These are phyloP conservation scores for Wickerhamomyces sp. DNA, from an alignment of 1,139 yeast species.

Conservation along the genomic window DNA sequence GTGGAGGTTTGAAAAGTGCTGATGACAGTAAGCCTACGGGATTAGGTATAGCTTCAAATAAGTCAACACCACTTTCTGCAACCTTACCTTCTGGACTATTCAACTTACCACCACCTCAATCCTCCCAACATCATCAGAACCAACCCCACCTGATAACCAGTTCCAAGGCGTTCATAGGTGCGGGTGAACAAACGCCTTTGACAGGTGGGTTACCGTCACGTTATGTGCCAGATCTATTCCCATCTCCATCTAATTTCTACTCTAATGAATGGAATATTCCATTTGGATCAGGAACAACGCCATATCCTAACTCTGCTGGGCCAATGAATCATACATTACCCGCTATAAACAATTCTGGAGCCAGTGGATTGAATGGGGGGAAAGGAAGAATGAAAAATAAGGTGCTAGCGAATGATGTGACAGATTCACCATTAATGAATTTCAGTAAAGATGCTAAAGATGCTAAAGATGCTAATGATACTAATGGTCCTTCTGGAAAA, in stretches of 20 bases:
- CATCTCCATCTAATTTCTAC: slow-evolving; percentile 48
- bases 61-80: slow-evolving; percentile 26
- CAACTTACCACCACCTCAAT: slow-evolving; percentile 22
- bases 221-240: slow-evolving; percentile 51
- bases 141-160: slow-evolving; percentile 4
- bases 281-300: slow-evolving; percentile 27
- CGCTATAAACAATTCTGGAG: slow-evolving; percentile 1
- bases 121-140: slow-evolving; percentile 12
- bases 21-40: slow-evolving; percentile 13
- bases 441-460: slow-evolving; percentile 8
- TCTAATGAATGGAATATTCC: slow-evolving; percentile 29
- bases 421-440: slow-evolving; percentile 18
- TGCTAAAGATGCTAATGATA: background rate
- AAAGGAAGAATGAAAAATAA: slow-evolving; percentile 6
- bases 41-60: slow-evolving; percentile 20
- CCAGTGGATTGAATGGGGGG: slow-evolving; percentile 1
- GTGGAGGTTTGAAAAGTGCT: slow-evolving; percentile 6
- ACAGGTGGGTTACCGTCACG: slow-evolving; percentile 44
- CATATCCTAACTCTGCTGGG: slow-evolving; percentile 23
- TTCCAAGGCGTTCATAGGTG: slow-evolving; percentile 9
- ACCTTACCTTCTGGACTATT: slow-evolving; percentile 25
- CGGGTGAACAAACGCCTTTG: slow-evolving; percentile 47
- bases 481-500: background rate
- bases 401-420: slow-evolving; percentile 10
- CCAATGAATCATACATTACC: slow-evolving; percentile 4